phyloP scores from a whole-genome alignment of 1,284 basidiomycete species.

The Fomitopsis betulina region DNA sequence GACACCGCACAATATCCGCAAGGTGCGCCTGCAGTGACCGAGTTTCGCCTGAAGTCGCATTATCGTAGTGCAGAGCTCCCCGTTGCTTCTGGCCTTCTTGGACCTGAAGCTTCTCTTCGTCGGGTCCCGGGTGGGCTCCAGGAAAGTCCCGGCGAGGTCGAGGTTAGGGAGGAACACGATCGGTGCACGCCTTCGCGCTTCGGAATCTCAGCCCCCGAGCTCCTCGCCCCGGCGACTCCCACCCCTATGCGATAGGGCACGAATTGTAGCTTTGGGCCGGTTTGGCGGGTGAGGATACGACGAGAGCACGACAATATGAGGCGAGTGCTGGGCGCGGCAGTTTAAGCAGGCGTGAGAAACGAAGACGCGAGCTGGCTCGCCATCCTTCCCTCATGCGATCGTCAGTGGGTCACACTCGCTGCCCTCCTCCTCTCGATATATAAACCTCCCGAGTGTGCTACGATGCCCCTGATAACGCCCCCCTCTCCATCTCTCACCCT shows the following conservation, averaged over 20 bases:
- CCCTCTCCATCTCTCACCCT: not conserved
- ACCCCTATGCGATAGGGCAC: not conserved
- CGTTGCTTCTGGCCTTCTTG: not conserved
- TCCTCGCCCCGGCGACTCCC: not conserved
- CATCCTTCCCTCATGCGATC: slow-evolving; percentile 7
- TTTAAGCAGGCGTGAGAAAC: slow-evolving; percentile 35
- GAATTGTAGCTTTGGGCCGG: not conserved
- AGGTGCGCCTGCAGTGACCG: not conserved
- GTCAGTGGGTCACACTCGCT: slow-evolving; percentile 7
- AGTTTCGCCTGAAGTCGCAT: not conserved
- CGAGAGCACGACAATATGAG: not conserved
- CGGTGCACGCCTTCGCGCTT: not conserved
- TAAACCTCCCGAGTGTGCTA: slow-evolving; percentile 6
- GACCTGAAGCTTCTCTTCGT: not conserved
- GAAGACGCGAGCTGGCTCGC: slow-evolving; percentile 37
- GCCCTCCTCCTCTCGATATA: slow-evolving; percentile 6
- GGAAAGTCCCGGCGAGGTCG: not conserved
- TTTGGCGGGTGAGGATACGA: not conserved
- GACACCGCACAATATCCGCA: not conserved
- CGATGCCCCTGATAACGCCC: slow-evolving; percentile 4
- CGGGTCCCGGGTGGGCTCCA: not conserved
- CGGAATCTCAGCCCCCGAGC: not conserved
- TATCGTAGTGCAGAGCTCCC: not conserved
- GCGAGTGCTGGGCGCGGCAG: not conserved
- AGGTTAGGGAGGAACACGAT: not conserved